Percentiles rank a stretch among this genome's conserved stretches.
These are phyloP conservation scores for Fusarium dimerum DNA, from an alignment of 2,329 filamentous ascomycete species.

Conservation along the genomic window DNA sequence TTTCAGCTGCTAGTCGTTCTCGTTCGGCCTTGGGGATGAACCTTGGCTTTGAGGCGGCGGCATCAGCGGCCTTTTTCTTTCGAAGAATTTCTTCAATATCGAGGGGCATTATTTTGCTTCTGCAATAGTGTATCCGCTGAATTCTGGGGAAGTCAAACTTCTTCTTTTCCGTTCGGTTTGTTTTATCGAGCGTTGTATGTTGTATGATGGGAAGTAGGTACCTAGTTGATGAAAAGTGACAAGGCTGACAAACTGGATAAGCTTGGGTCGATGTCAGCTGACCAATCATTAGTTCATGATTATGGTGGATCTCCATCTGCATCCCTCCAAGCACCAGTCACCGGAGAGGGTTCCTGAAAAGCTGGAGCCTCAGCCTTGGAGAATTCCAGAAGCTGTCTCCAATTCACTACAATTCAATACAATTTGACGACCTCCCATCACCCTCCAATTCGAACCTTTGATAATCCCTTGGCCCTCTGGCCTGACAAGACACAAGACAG, in stretches of 20 bases:
- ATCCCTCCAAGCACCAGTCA: too few relatives aligned
- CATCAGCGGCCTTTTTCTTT: constrained; percentile 84
- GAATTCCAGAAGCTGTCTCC: constrained; percentile 9
- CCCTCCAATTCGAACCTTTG: background rate
- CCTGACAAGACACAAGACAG: constrained; percentile 14
- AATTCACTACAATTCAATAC: background rate
- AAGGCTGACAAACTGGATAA: constrained; percentile 18
- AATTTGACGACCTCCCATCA: background rate
- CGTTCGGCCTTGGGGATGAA: constrained; percentile 83
- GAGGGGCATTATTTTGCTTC: constrained; percentile 44
- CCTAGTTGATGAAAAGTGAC: constrained; percentile 5
- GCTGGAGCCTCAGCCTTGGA: constrained; percentile 22
- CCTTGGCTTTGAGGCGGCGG: constrained; percentile 82
- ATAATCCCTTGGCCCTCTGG: constrained; percentile 17
- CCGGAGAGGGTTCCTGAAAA: constrained; percentile 17
- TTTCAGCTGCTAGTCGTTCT: constrained; percentile 77
- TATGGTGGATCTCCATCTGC: constrained; percentile 2
- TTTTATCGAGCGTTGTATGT: background rate
- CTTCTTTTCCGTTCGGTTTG: background rate
- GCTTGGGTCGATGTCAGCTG: background rate
- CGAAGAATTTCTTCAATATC: constrained; percentile 84
- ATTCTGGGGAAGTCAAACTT: background rate
- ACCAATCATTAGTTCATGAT: constrained; percentile 15
- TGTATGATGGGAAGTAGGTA: too few relatives aligned
- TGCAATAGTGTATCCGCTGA: background rate